Base-by-base conservation (phyloP, 108 stramenopile species). In the Parietichytrium sp. region DNA sequence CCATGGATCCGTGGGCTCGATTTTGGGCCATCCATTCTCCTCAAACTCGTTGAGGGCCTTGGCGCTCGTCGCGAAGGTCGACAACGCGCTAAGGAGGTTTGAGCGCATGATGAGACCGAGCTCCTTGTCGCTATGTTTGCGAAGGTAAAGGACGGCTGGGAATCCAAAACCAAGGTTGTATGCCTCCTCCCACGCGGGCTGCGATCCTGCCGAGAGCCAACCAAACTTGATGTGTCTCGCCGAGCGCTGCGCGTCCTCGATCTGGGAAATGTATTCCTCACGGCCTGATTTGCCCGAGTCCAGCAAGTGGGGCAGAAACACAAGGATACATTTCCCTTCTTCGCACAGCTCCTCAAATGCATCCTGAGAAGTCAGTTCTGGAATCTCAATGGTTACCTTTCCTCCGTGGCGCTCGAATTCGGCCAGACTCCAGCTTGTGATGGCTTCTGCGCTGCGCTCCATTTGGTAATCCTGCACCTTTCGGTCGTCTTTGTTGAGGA, bases 401-500 rank as follows among this genome's bases (percentile, higher is more conserved):
- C 87, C 87, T 84, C 94, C 94, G 78, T 89, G 79, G 10, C 93
- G 92, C 54, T 93, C 89, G 50, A 96, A 85, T 81, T 89, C 87
- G 36, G 92, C 88, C 4, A 88, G 78, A 54, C 93, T 93, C 81
- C 92, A 96, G 29, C 85, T 83, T 15, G 85, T 53, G 50, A 96
- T 81, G 38, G 83, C 85, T 38, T 87, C 88, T 30, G 81, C 92
- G 29, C 80, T 77, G 20, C 95, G 89, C 29, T 87, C 91, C 13
- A 93, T 93, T 36, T 96, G 54, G 82, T 97, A 97, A 20, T 91
- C 88, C 83, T 93, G 86, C 0, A 83, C 78, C 53, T 92, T 84
- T 10, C 90, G 89, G 10, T 93, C 94, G 54, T 87, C 91, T 16
- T 92, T 94, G 61, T 93, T 89, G 38, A 45, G n/a, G 90, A 94